Percentiles rank a stretch among this genome's conserved stretches.
phyloP scores from a whole-genome alignment of 2,329 filamentous ascomycete genomes.

The Sordariomycetes sp. region DNA sequence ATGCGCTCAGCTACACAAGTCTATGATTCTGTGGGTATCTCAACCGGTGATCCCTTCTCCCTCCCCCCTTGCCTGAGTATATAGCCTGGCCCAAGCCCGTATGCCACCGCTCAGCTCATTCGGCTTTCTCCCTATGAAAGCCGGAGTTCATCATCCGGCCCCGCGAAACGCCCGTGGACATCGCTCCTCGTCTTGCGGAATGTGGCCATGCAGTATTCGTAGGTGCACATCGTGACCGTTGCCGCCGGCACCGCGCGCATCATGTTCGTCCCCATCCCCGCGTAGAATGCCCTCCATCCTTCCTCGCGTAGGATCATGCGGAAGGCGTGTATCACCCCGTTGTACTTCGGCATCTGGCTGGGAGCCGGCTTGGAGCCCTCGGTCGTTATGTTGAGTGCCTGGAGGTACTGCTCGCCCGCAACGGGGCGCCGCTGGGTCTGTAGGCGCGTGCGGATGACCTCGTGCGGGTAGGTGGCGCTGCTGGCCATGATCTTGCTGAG shows the following conservation, averaged over 20 bases:
- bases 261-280: constrained; percentile 95
- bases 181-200: constrained; percentile 32
- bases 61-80: neutral
- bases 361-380: constrained; percentile 17
- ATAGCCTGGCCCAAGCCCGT: neutral
- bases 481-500: constrained; percentile 91
- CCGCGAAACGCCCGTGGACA: constrained; percentile 21
- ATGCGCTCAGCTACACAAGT: neutral
- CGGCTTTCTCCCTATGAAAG: neutral
- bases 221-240: constrained; percentile 95
- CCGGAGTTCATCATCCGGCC: neutral
- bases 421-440: constrained; percentile 81
- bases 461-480: constrained; percentile 92
- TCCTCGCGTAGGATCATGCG: constrained; percentile 81
- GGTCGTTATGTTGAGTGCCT: constrained; percentile 35
- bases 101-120: neutral
- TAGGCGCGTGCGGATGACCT: constrained; percentile 84
- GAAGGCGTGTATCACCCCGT: constrained; percentile 71
- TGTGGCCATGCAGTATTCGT: constrained; percentile 62
- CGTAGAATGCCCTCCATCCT: constrained; percentile 94
- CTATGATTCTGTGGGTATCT: constrained; percentile 5
- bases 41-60: neutral
- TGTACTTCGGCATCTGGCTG: constrained; percentile 46
- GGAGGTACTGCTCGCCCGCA: constrained; percentile 39
- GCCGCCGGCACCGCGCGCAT: constrained; percentile 90